These are phyloP conservation scores for Trichocladium uniseriatum DNA, from an alignment of 495 filamentous ascomycete genomes.

Conservation along the genomic window DNA sequence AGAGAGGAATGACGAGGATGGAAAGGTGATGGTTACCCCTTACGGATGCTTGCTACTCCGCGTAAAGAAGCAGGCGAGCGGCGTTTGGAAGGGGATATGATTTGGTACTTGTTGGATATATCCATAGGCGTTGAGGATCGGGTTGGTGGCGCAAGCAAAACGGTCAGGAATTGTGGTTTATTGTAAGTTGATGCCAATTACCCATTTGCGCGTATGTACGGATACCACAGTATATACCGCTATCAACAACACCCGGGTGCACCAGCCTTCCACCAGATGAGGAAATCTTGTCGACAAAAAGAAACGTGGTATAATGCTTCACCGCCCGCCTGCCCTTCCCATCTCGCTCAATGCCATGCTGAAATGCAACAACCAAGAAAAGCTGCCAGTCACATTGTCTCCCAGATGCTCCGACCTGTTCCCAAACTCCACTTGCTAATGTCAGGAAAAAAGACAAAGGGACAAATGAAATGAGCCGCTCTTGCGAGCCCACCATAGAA, in stretches of 20 bases:
- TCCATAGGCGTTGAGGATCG: too few species aligned
- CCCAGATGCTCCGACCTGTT: constrained; percentile 6
- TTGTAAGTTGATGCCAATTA: too few species aligned
- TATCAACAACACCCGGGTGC: too few species aligned
- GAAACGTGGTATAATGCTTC: constrained; percentile 8
- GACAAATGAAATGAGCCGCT: background rate
- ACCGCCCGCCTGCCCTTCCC: background rate
- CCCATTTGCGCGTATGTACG: too few species aligned
- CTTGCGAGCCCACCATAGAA: background rate
- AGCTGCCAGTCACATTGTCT: constrained; percentile 1
- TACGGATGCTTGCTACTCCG: too few species aligned
- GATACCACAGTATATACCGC: too few species aligned
- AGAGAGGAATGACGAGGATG: too few species aligned
- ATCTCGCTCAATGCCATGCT: background rate
- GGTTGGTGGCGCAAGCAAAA: too few species aligned
- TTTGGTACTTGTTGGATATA: background rate
- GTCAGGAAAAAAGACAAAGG: constrained; percentile 5
- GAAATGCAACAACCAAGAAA: constrained; percentile 6
- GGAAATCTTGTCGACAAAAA: background rate
- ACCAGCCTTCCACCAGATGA: too few species aligned
- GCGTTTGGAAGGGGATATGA: constrained; percentile 1
- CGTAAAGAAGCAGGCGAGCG: too few species aligned
- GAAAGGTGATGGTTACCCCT: too few species aligned
- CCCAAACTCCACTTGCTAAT: constrained; percentile 2
- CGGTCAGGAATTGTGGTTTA: too few species aligned